phyloP scores from a whole-genome alignment of 176 grass and related monocot genomes.

The Bonia amplexicaulis region DNA sequence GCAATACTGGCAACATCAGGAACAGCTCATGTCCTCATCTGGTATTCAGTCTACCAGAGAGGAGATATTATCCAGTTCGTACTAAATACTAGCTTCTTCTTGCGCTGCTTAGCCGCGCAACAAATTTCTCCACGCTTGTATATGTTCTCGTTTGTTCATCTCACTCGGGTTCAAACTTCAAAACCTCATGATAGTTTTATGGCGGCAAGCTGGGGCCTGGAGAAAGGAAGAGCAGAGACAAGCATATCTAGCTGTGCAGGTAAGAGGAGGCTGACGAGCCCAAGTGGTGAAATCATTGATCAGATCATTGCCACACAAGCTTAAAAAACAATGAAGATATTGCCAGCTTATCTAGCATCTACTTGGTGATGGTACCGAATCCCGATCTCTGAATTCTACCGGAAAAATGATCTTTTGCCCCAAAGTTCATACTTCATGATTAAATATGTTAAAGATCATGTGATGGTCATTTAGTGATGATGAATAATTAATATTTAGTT shows the following conservation, averaged over 20 bases:
- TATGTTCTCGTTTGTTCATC: background rate
- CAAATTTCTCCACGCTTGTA: background rate
- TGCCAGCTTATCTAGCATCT: background rate
- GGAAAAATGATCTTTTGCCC: too few species aligned
- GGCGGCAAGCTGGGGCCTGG: background rate
- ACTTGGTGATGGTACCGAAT: too few species aligned
- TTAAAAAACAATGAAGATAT: background rate
- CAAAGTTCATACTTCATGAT: too few species aligned
- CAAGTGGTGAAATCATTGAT: slow-evolving; percentile 24
- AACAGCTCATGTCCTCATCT: background rate
- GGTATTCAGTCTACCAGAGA: background rate
- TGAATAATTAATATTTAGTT: too few species aligned
- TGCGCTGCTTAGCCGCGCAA: background rate
- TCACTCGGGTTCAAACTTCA: background rate
- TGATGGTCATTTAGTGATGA: too few species aligned
- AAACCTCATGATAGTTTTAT: background rate
- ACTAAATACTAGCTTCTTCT: background rate
- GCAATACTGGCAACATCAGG: background rate
- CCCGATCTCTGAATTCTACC: background rate
- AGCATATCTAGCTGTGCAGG: background rate
- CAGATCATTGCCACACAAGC: background rate
- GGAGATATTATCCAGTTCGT: background rate
- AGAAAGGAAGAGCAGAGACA: background rate
- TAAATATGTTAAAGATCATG: too few species aligned
- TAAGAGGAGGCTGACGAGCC: background rate